These are phyloP conservation scores for Fraxinus nigra DNA, from an alignment of 305 asterid species.

Conservation along the genomic window DNA sequence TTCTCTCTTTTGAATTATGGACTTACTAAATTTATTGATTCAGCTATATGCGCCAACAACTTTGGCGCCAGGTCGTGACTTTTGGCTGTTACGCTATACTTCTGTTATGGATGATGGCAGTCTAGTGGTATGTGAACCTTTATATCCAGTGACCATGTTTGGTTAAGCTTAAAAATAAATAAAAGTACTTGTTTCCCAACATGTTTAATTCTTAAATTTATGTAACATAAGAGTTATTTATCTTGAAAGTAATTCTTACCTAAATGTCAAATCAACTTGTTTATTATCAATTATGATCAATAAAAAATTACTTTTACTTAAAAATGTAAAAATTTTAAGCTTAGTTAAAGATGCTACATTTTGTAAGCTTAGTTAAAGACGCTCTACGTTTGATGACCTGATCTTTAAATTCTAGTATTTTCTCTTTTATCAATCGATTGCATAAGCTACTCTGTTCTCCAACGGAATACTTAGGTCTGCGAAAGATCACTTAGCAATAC, in stretches of 20 bases:
- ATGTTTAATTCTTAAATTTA: neutral
- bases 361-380: neutral
- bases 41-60: constrained; percentile 96
- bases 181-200: neutral
- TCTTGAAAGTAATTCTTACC: neutral
- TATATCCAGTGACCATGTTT: neutral
- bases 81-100: constrained; percentile 82
- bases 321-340: neutral
- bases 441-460: neutral
- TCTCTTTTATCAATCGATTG: neutral
- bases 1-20: neutral
- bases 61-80: constrained; percentile 92
- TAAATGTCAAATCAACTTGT: neutral
- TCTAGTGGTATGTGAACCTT: constrained; percentile 56
- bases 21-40: neutral
- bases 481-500: constrained; percentile 83
- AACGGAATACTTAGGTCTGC: constrained; percentile 50
- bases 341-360: neutral
- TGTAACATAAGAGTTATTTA: neutral
- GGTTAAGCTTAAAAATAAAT: neutral
- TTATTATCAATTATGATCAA: neutral
- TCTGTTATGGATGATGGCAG: constrained; percentile 91
- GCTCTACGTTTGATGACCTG: neutral
- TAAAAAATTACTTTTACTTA: neutral
- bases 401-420: neutral